Evolutionary conservation across 2,329 filamentous ascomycete genomes (phyloP).

Genomic region (Nemania serpens): DNA sequence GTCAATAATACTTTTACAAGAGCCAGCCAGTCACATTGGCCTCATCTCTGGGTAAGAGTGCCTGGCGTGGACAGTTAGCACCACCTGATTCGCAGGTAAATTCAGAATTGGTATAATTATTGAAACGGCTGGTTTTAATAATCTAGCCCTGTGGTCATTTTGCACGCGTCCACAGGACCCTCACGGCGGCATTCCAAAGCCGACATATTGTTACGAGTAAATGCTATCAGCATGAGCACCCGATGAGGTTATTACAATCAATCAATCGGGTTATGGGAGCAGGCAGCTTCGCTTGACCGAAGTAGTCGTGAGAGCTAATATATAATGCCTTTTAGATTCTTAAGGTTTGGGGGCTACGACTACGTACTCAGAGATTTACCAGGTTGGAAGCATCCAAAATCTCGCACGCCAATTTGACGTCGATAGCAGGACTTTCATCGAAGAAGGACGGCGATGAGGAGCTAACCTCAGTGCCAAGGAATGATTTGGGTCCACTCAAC

Average conservation of each 20-base stretch:
- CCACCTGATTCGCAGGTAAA: neutral
- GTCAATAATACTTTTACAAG: neutral
- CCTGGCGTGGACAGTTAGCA: neutral
- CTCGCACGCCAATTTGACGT: neutral
- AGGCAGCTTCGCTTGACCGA: neutral
- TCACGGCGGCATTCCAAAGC: neutral
- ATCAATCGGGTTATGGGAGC: neutral
- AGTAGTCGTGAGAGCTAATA: neutral
- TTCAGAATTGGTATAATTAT: neutral
- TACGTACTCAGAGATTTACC: neutral
- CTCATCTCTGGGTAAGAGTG: neutral
- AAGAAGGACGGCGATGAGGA: too few relatives aligned
- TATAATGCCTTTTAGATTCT: neutral
- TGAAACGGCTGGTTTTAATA: neutral
- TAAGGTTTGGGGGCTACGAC: neutral
- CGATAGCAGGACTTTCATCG: neutral
- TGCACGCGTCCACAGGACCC: neutral
- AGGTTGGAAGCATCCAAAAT: neutral
- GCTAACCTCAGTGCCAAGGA: too few relatives aligned
- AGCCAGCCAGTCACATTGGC: neutral
- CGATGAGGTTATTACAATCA: neutral
- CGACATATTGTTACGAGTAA: neutral
- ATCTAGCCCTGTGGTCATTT: too few relatives aligned
- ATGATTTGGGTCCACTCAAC: too few relatives aligned
- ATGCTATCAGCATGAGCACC: neutral